Base-by-base conservation (phyloP, 306 rosid species). In the Corylus heterophylla region DNA sequence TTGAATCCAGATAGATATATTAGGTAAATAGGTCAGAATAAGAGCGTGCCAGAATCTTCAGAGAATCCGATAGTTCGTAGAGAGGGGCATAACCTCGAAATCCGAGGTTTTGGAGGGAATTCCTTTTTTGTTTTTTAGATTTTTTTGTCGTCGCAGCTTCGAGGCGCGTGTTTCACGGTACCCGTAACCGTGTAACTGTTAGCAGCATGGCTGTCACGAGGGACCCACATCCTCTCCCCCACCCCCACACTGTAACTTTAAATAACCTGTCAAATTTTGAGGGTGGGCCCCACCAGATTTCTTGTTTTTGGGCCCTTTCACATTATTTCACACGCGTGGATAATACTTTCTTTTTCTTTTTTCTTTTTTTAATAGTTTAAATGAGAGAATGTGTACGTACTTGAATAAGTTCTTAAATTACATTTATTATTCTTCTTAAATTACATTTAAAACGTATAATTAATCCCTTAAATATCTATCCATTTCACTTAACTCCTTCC, bases 11-110 rank as follows among this genome's bases (percentile, higher is more conserved):
- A 14, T 22, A 22, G 22, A 22, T 22, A 22, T 22, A 22, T 22
- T 22, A 22, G 25, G 2, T 31, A 31, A 27, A 14, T 8, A 8
- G 45, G 75, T 58, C 31, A 27, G 16, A 49, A 1, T 1, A 12
- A 39, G 75, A 75, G 86, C 83, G 82, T 82, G 89, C 72, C 78
- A 61, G 80, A 82, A 73, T 73, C 78, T 31, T 42, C 77, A 75
- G 76, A 75, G 78, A 84, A 84, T 84, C 84, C 54, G 78, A 79
- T 73, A 75, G 37, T 14, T 8, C 31, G 37, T 7, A 45, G 10
- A 16, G 52, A 14, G 22, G 39, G 45, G 75, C 51, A 74, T 20
- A 13, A 50, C 81, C 90, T 75, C 91, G 84, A 47, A 75, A 76
- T 83, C 91, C 85, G 83, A 88, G 81, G 86, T 86, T 81, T 35